Percentiles rank a stretch among this genome's conserved stretches.
Conservation (phyloP, 1,284 basidiomycete species). For the Exsudoporus floridanus region DNA sequence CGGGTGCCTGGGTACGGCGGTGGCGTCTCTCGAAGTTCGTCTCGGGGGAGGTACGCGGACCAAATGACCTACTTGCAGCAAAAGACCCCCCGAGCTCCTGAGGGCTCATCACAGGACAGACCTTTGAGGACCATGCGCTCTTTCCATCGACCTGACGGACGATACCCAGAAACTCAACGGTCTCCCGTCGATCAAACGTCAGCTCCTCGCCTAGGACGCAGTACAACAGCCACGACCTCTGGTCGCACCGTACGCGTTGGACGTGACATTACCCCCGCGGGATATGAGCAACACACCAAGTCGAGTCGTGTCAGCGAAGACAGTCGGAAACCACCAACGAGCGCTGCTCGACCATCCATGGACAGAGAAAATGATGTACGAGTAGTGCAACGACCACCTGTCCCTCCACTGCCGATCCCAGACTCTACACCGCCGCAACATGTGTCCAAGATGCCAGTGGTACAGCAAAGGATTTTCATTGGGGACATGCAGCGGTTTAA, state of each 20-base stretch:
- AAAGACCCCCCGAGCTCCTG: conserved; percentile 21
- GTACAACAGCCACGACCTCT: conserved; percentile 21
- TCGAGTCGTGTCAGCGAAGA: conserved; percentile 32
- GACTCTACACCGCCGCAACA: conserved; percentile 29
- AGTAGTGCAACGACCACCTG: conserved; percentile 30
- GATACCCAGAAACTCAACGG: conserved; percentile 32
- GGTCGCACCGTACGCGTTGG: conserved; percentile 17
- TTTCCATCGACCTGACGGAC: conserved; percentile 49
- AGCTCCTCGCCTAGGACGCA: conserved; percentile 37
- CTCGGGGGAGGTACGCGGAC: conserved; percentile 24
- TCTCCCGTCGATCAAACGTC: conserved; percentile 33
- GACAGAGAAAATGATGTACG: conserved; percentile 29
- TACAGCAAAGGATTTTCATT: conserved; percentile 71
- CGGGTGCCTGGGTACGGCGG: conserved; percentile 9
- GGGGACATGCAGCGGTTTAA: conserved; percentile 72
- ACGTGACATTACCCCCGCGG: conserved; percentile 15
- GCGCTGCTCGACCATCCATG: conserved; percentile 21
- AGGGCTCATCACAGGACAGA: conserved; percentile 30
- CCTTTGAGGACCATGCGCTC: conserved; percentile 54
- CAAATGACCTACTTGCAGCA: conserved; percentile 24
- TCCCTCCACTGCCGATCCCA: conserved; percentile 39
- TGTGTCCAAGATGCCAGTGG: conserved; percentile 29
- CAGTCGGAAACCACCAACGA: conserved; percentile 21
- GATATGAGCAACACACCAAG: conserved; percentile 22
- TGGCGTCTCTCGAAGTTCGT: conserved; percentile 24